Evolutionary conservation across 2,329 filamentous ascomycete genomes (phyloP).

Genomic region (Atkinsonella hypoxylon): DNA sequence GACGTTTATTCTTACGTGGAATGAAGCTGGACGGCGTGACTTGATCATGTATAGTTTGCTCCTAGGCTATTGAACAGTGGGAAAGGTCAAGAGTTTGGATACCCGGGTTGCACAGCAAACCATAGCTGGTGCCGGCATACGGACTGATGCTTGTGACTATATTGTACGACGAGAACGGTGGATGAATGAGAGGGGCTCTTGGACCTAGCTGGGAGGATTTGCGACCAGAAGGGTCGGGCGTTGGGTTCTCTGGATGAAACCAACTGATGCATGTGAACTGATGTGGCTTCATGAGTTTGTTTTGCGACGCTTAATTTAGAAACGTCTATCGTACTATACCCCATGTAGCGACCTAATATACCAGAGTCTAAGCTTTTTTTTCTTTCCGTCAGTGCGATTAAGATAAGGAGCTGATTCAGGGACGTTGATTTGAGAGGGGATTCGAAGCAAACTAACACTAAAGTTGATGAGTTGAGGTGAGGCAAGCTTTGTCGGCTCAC

Average conservation of each 20-base stretch:
- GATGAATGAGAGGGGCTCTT: background rate
- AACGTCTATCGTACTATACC: constrained; percentile 6
- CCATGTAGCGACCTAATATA: constrained; percentile 7
- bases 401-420: too few species aligned
- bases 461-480: too few species aligned
- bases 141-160: background rate
- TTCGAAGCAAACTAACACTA: too few species aligned
- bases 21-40: background rate
- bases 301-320: background rate
- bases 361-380: constrained; percentile 2
- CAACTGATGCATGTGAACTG: background rate
- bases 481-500: too few species aligned
- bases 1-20: background rate
- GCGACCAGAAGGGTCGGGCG: too few species aligned
- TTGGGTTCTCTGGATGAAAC: background rate
- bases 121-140: background rate
- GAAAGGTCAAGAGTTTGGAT: background rate
- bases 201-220: too few species aligned
- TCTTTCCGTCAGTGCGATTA: too few species aligned
- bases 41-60: background rate
- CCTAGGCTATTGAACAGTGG: background rate
- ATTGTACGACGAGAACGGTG: background rate
- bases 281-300: background rate
- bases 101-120: background rate
- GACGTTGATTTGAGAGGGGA: too few species aligned